Conservation (phyloP, 2,329 filamentous ascomycete species). For the Cercospora sojina region DNA sequence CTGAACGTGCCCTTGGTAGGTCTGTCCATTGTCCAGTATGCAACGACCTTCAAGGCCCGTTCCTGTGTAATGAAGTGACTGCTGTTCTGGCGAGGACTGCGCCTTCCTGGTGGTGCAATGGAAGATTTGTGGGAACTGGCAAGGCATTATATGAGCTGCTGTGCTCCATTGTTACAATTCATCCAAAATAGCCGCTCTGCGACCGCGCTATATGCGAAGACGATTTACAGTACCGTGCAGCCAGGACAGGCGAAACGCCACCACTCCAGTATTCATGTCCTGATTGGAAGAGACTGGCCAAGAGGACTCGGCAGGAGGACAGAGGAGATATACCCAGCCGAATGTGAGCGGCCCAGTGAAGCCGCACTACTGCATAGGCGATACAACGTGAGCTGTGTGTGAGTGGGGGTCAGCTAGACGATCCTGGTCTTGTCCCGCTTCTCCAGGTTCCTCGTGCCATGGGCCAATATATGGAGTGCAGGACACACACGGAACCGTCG, state of each 20-base stretch:
- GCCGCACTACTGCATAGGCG: neutral
- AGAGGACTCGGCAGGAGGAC: conserved; percentile 53
- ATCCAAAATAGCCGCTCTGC: conserved; percentile 14
- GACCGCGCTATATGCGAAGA: conserved; percentile 5
- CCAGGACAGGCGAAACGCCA: conserved; percentile 8
- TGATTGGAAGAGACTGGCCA: conserved; percentile 5
- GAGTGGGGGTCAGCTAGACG: neutral
- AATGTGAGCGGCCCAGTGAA: neutral
- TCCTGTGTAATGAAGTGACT: neutral
- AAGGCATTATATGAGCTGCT: conserved; percentile 13
- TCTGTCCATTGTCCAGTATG: conserved; percentile 32
- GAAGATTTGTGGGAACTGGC: neutral
- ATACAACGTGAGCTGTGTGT: neutral
- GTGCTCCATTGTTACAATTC: conserved; percentile 7
- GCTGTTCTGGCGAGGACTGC: neutral
- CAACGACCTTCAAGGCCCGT: neutral
- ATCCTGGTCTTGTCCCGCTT: conserved; percentile 2
- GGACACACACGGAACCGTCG: neutral
- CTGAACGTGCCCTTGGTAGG: conserved; percentile 37
- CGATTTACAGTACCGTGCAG: neutral
- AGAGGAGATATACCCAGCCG: neutral
- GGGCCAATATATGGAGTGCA: conserved; percentile 1
- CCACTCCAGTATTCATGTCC: neutral
- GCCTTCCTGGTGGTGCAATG: neutral
- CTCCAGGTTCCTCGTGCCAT: conserved; percentile 8